Evolutionary conservation across 352 stramenopile species (phyloP).

Genomic region (Bremia lactucae): DNA sequence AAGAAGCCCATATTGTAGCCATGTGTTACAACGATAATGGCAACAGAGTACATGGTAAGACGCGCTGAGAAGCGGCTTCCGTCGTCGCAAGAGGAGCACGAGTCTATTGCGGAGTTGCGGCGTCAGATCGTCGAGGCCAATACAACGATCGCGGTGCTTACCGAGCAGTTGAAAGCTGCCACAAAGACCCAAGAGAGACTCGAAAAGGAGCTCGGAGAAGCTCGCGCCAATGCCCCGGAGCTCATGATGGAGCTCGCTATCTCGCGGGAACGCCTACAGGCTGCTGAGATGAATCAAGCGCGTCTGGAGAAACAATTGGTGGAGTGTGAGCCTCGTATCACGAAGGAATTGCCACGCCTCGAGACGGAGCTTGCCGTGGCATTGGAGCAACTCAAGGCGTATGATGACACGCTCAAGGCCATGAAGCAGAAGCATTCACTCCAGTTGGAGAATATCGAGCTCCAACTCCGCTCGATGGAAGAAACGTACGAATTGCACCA

Average conservation of each 20-base stretch:
- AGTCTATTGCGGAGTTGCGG: not conserved
- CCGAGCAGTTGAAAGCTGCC: conserved; percentile 2
- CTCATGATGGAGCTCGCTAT: conserved; percentile 4
- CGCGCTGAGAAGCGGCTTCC: too few species aligned
- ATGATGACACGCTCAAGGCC: conserved; percentile 3
- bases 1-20: too few species aligned
- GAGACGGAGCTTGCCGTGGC: conserved; percentile 7
- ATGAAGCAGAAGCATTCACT: conserved; percentile 2
- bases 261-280: conserved; percentile 2
- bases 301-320: conserved; percentile 3
- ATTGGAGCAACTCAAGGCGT: conserved; percentile 8
- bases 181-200: conserved; percentile 1
- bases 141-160: conserved; percentile 6
- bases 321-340: conserved; percentile 1
- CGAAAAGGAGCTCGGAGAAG: conserved; percentile 2
- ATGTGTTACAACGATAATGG: too few species aligned
- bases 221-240: not conserved
- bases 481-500: conserved; percentile 4
- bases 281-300: conserved; percentile 1
- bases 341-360: conserved; percentile 1
- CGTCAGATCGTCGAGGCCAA: conserved; percentile 3
- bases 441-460: conserved; percentile 6
- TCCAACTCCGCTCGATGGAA: conserved; percentile 4
- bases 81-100: too few species aligned
- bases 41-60: too few species aligned